Percentiles rank a stretch among this genome's conserved stretches.
phyloP scores from a whole-genome alignment of 495 filamentous ascomycete species.

The Penicillium simplicissimum region DNA sequence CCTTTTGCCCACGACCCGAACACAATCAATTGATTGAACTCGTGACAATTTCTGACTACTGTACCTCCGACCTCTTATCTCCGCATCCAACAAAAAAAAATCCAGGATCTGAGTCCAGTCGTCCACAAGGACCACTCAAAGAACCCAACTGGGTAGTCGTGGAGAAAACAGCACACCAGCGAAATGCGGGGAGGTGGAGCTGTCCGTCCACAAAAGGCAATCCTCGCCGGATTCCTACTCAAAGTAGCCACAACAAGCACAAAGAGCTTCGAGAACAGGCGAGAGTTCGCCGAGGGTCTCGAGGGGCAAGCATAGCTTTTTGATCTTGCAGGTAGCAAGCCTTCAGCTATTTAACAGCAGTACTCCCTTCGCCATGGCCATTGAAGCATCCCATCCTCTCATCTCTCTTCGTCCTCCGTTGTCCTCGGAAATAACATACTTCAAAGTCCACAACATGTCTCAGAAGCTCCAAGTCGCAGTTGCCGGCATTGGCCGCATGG shows the following conservation, averaged over 20 bases:
- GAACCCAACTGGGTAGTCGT: neutral
- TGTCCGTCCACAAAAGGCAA: conserved; percentile 4
- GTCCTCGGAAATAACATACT: neutral
- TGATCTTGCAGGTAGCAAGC: neutral
- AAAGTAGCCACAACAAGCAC: neutral
- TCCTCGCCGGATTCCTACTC: conserved; percentile 16
- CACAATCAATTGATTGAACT: neutral
- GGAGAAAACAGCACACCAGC: neutral
- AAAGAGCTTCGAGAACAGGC: neutral
- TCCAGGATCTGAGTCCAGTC: neutral
- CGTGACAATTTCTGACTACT: neutral
- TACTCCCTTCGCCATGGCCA: neutral
- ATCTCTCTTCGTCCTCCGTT: neutral
- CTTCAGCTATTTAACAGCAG: conserved; percentile 8
- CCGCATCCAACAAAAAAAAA: neutral
- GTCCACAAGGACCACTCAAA: neutral
- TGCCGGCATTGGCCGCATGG: conserved; percentile 56
- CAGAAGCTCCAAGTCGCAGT: conserved; percentile 46
- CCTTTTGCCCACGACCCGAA: neutral
- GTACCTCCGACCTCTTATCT: neutral
- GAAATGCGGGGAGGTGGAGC: conserved; percentile 19
- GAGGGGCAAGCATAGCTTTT: neutral
- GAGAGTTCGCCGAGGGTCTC: neutral
- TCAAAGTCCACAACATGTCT: conserved; percentile 27
- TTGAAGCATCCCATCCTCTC: neutral